Conservation (phyloP, 2,329 filamentous ascomycete species). For the Neofusicoccum sp. region DNA sequence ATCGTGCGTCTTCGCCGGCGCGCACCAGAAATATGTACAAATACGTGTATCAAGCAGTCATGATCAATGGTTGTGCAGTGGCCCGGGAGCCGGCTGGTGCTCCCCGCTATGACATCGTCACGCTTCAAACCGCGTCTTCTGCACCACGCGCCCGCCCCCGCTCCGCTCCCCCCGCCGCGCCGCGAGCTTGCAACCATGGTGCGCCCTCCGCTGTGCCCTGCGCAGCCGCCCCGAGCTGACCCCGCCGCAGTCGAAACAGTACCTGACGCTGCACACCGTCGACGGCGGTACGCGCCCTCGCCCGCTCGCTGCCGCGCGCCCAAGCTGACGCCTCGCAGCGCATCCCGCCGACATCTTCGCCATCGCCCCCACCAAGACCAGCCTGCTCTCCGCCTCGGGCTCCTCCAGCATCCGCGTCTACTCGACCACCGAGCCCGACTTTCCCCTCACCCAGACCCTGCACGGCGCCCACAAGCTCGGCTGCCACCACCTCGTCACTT, state of each 20-base stretch:
- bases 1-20: neutral
- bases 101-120: slow-evolving; percentile 20
- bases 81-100: slow-evolving; percentile 2
- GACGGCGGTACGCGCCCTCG: slow-evolving; percentile 66
- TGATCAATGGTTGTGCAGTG: neutral
- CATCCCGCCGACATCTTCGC: slow-evolving; percentile 84
- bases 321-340: slow-evolving; percentile 52
- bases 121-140: slow-evolving; percentile 16
- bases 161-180: neutral
- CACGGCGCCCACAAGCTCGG: slow-evolving; percentile 79
- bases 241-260: slow-evolving; percentile 83
- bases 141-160: neutral
- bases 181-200: neutral
- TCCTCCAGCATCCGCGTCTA: slow-evolving; percentile 79
- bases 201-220: neutral
- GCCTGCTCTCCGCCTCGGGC: slow-evolving; percentile 80
- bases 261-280: slow-evolving; percentile 86
- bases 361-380: slow-evolving; percentile 69
- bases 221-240: neutral
- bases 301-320: slow-evolving; percentile 31
- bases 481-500: slow-evolving; percentile 81
- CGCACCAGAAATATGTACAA: slow-evolving; percentile 1
- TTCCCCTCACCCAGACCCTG: slow-evolving; percentile 77
- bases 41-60: neutral
- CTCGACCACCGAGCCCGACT: slow-evolving; percentile 67